phyloP scores from a whole-genome alignment of 495 filamentous ascomycete species.

The Thermothielavioides terrestris region DNA sequence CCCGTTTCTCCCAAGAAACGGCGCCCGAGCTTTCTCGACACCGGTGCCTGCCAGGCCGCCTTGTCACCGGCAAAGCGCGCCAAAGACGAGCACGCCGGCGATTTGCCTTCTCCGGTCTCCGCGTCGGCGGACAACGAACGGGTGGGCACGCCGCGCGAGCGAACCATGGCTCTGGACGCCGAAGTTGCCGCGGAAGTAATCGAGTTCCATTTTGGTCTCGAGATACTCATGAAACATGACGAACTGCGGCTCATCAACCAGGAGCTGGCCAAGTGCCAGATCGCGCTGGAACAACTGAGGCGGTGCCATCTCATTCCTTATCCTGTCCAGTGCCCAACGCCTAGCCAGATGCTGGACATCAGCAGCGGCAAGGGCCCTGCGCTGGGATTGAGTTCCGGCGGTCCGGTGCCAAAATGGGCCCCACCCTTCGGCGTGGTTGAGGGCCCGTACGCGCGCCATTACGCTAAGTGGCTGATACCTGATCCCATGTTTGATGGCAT shows the following conservation, averaged over 20 bases:
- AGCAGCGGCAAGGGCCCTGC: slow-evolving; percentile 63
- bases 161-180: slow-evolving; percentile 14
- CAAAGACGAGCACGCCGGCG: slow-evolving; percentile 29
- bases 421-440: slow-evolving; percentile 82
- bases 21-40: slow-evolving; percentile 29
- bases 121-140: slow-evolving; percentile 17
- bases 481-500: slow-evolving; percentile 78
- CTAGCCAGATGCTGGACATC: slow-evolving; percentile 54
- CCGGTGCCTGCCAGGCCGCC: slow-evolving; percentile 1
- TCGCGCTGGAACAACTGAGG: slow-evolving; percentile 89
- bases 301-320: slow-evolving; percentile 87
- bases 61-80: slow-evolving; percentile 25
- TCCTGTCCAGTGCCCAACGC: slow-evolving; percentile 54
- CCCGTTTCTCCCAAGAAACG: slow-evolving; percentile 25
- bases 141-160: slow-evolving; percentile 13
- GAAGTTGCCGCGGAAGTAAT: slow-evolving; percentile 59
- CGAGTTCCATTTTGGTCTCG: slow-evolving; percentile 77
- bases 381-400: slow-evolving; percentile 46
- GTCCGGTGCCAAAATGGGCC: slow-evolving; percentile 56
- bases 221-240: slow-evolving; percentile 89
- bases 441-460: slow-evolving; percentile 88
- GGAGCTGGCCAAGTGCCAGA: slow-evolving; percentile 90
- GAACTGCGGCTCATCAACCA: slow-evolving; percentile 92
- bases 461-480: slow-evolving; percentile 85
- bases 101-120: slow-evolving; percentile 25